phyloP scores from a whole-genome alignment of 2,329 filamentous ascomycete genomes.

The Colletotrichum chrysophilum region DNA sequence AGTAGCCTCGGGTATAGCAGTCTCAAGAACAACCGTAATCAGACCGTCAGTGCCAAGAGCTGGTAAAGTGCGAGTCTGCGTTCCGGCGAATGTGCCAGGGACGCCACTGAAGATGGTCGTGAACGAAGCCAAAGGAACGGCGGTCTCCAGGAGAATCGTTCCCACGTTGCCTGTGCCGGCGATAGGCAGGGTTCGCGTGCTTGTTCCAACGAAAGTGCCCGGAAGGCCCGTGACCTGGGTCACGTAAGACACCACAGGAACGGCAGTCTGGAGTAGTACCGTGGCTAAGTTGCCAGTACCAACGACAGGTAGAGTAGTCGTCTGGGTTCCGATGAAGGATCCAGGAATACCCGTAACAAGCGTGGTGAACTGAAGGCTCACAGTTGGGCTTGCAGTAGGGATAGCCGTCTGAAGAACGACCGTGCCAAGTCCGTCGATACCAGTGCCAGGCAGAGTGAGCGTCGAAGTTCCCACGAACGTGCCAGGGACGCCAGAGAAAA shows the following conservation, averaged over 20 bases:
- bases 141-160: neutral
- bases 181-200: neutral
- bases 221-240: neutral
- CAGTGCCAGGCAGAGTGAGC: neutral
- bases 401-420: constrained; percentile 8
- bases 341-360: neutral
- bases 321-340: neutral
- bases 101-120: neutral
- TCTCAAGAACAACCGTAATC: neutral
- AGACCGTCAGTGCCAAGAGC: neutral
- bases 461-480: neutral
- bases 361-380: neutral
- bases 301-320: neutral
- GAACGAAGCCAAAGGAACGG: neutral
- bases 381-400: neutral
- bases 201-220: neutral
- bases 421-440: neutral
- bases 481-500: neutral
- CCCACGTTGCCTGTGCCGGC: neutral
- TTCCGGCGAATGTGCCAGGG: neutral
- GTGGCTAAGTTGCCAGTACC: neutral
- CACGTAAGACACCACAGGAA: neutral
- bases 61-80: neutral
- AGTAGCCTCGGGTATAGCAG: neutral
- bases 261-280: neutral